A percentile compares a stretch with the other conserved stretches of the same genome.
Evolutionary conservation across 805 yeast genomes (phyloP).

Genomic region (Saccharomyces mikatae): DNA sequence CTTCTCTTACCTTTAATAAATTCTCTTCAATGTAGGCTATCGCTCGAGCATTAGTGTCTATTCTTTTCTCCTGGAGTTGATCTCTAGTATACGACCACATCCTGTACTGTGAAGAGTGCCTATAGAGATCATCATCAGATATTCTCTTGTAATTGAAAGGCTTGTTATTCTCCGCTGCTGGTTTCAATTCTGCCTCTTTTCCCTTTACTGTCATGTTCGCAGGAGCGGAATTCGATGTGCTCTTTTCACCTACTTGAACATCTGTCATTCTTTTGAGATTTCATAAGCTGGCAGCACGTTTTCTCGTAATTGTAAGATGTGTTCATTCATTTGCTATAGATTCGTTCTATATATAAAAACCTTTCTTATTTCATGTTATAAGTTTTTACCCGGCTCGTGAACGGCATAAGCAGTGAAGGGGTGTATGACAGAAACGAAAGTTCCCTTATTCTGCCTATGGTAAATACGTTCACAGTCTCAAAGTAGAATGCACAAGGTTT

Average conservation of each 20-base stretch:
- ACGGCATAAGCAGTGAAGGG: not conserved
- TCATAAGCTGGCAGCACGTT: not conserved
- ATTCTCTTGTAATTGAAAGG: constrained; percentile 32
- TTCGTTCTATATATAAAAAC: not conserved
- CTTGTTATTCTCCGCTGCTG: constrained; percentile 4
- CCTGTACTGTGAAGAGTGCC: constrained; percentile 77
- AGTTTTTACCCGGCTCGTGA: not conserved
- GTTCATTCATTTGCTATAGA: not conserved
- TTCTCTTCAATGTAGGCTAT: constrained; percentile 27
- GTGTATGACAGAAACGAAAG: not conserved
- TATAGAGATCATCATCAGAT: constrained; percentile 77
- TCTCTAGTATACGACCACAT: constrained; percentile 74
- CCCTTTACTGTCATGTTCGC: not conserved
- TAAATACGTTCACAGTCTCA: not conserved
- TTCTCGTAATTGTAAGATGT: not conserved
- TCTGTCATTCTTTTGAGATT: not conserved
- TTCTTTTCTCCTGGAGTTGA: constrained; percentile 43
- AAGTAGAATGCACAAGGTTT: not conserved
- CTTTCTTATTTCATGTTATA: not conserved
- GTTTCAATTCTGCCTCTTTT: not conserved
- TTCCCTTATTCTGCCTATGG: not conserved
- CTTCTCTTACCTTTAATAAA: constrained; percentile 26
- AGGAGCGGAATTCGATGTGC: not conserved
- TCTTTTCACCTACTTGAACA: not conserved
- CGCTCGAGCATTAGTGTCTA: constrained; percentile 50